Percentiles rank a stretch among this genome's conserved stretches.
Conservation (phyloP, 1,139 yeast genomes). For the Suhomyces yuchorum region DNA sequence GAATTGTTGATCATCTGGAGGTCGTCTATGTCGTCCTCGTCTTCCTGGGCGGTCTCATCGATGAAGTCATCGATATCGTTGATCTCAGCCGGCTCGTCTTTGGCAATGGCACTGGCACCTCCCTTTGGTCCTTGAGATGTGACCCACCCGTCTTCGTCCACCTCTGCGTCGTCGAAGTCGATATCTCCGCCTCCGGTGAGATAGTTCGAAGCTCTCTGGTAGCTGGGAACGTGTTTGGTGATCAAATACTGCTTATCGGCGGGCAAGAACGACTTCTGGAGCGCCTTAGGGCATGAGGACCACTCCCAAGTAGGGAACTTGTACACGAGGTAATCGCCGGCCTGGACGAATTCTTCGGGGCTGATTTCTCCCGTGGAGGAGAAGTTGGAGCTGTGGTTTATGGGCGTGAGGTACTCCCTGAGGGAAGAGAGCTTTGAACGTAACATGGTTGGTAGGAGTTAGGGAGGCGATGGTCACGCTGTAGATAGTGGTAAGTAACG, state of each 20-base stretch:
- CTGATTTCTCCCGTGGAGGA: conserved; percentile 85
- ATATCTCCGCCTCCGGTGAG: conserved; percentile 36
- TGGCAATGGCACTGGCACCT: conserved; percentile 3
- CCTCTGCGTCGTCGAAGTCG: conserved; percentile 35
- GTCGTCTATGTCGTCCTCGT: conserved; percentile 35
- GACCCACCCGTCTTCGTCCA: conserved; percentile 67
- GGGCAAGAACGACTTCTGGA: conserved; percentile 74
- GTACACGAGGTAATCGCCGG: conserved; percentile 89
- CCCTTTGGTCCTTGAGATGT: conserved; percentile 12
- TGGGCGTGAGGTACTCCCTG: conserved; percentile 92
- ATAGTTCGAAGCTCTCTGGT: conserved; percentile 67
- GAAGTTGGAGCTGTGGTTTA: conserved; percentile 80
- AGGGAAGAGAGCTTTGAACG: conserved; percentile 82
- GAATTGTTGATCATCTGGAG: conserved; percentile 30
- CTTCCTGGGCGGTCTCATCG: conserved; percentile 35
- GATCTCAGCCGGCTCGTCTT: conserved; percentile 17
- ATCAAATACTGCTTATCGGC: conserved; percentile 82
- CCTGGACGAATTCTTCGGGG: conserved; percentile 88
- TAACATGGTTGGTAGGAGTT: conserved; percentile 27
- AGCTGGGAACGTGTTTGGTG: conserved; percentile 87
- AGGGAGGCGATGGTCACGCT: not conserved
- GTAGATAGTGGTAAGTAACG: not conserved
- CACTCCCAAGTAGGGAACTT: conserved; percentile 98
- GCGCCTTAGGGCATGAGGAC: conserved; percentile 68
- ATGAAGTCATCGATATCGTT: conserved; percentile 46